phyloP scores from a whole-genome alignment of 805 yeast species.

The Cyberlindnera maritima region DNA sequence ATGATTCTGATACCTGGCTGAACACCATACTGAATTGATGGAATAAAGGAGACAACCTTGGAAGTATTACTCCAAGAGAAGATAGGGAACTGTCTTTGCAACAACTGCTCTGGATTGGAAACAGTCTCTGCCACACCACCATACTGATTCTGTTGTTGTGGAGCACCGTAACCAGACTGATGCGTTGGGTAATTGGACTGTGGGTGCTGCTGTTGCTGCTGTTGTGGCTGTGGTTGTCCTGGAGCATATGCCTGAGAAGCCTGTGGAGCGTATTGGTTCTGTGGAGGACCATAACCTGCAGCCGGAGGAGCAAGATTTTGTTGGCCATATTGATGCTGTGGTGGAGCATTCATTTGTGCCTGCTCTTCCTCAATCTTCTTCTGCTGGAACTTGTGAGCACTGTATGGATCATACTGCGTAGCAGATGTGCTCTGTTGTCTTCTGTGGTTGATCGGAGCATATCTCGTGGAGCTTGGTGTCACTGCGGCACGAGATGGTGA shows the following conservation, averaged over 20 bases:
- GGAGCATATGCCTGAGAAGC: background rate
- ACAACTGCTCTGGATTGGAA: constrained; percentile 52
- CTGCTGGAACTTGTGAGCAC: constrained; percentile 19
- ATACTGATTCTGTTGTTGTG: background rate
- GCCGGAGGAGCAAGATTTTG: constrained; percentile 1
- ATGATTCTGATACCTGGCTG: constrained; percentile 37
- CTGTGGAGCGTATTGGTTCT: background rate
- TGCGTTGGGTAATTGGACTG: constrained; percentile 7
- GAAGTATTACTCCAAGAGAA: constrained; percentile 60
- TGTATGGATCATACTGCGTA: constrained; percentile 28
- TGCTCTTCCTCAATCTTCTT: constrained; percentile 7
- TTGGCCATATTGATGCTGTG: constrained; percentile 1
- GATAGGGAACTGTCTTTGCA: constrained; percentile 68
- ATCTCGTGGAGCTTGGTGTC: constrained; percentile 31
- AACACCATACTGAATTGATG: constrained; percentile 30
- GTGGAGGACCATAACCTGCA: background rate
- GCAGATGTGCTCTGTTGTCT: constrained; percentile 30
- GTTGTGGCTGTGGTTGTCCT: constrained; percentile 2
- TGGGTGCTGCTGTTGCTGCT: constrained; percentile 2
- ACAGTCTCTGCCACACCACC: constrained; percentile 25
- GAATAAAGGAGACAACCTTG: constrained; percentile 42
- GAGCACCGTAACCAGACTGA: background rate
- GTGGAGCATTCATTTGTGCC: background rate
- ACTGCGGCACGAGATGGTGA: constrained; percentile 16
- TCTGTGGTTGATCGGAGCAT: constrained; percentile 37